Conservation (phyloP, 129 eudicot species). For the Sambucus nigra region DNA sequence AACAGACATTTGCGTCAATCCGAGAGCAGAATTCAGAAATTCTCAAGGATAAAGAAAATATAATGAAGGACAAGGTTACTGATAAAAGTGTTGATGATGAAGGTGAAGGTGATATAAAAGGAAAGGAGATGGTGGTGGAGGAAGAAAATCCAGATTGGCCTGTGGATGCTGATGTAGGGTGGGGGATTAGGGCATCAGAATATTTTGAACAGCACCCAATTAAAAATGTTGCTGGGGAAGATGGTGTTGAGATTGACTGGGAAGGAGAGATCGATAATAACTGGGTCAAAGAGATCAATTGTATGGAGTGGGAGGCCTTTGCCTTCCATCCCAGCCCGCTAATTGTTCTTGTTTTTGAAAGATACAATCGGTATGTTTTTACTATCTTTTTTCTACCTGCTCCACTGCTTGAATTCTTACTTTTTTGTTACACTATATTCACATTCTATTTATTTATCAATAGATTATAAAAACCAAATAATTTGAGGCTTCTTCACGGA, state of each 20-base stretch:
- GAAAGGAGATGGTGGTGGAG: constrained; percentile 61
- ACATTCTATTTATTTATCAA: not conserved
- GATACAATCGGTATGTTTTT: constrained; percentile 61
- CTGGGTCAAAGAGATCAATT: constrained; percentile 78
- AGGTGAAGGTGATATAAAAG: constrained; percentile 2
- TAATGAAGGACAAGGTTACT: constrained; percentile 32
- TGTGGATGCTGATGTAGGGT: constrained; percentile 85
- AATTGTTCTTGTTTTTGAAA: constrained; percentile 80
- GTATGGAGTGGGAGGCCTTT: constrained; percentile 93
- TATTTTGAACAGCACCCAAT: constrained; percentile 83
- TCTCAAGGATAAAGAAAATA: constrained; percentile 30
- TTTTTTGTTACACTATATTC: not conserved
- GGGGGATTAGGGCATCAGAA: constrained; percentile 96
- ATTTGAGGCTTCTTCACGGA: not conserved
- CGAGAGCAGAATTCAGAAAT: constrained; percentile 59
- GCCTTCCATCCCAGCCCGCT: constrained; percentile 97
- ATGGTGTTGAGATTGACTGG: constrained; percentile 92
- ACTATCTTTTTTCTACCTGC: not conserved
- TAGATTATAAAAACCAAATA: too few species aligned
- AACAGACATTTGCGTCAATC: constrained; percentile 70
- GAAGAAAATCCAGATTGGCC: constrained; percentile 92
- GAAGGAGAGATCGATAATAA: constrained; percentile 90
- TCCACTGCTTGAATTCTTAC: not conserved
- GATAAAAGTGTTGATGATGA: constrained; percentile 12
- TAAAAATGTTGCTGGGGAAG: constrained; percentile 75